Base-by-base conservation (phyloP, 2,329 filamentous ascomycete species). In the Nothopassalora personata region DNA sequence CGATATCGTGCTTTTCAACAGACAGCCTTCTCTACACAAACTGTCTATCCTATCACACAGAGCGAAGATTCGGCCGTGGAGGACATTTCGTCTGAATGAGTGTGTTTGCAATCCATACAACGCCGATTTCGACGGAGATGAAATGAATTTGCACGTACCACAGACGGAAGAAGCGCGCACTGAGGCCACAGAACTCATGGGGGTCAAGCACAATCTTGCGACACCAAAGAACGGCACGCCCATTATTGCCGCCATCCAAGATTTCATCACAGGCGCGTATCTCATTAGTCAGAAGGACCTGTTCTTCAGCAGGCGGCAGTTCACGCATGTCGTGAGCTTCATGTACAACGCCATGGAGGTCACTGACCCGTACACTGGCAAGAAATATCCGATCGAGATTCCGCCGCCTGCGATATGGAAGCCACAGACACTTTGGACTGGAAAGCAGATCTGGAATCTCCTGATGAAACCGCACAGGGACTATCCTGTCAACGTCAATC, bases 101-200 rank as follows among this genome's bases (percentile, higher is more conserved):
- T 99, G 94, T 83, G 94, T 96, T 1, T 99, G 94, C 76, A 92
- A 89, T 62, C 94, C 94, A 3, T 99, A 99, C 80, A 99, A 99
- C 68, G 94, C 94, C 57, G 94, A 99, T 83, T 99, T 99, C 67
- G 94, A 99, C 69, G 94, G 94, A 60, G 94, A 99, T 68, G 94
- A 99, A 75, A 99, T 99, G 94, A 99, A 99, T 68, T 77, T 99
- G 51, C 94, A 99, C 75, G 92, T 99, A 15, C 94, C 94, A 1
- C 94, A 99, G 72, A 97, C 94, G 0, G 94, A 99, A 77, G 94
- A 99, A 75, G 93, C 94, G 10, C 85, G 94, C 58, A 90, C 93
- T 2, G 94, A 99, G 75, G 94, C 94, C 0, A 95, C 95, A 69
- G 91, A 93, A 66, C 79, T 99, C 51, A 99, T 99, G 94, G 94